Conservation (phyloP, 1,284 basidiomycete genomes). For the Cystobasidiaceae sp. region DNA sequence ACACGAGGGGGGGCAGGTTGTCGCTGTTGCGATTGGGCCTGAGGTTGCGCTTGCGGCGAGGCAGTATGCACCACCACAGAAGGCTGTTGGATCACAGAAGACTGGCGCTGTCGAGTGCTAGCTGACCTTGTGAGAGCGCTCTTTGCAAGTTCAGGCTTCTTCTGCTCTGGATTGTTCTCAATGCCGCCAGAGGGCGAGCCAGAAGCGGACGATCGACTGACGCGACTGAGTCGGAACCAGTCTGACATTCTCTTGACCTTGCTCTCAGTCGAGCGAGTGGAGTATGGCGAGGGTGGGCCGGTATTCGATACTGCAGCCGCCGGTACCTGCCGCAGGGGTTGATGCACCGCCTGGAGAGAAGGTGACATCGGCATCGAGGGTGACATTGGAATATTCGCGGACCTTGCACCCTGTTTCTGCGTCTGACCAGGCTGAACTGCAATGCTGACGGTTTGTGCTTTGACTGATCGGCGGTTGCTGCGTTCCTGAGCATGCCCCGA, state of each 20-base stretch:
- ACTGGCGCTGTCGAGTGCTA: conserved; percentile 9
- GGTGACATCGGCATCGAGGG: conserved; percentile 20
- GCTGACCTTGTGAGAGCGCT: neutral
- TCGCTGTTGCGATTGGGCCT: neutral
- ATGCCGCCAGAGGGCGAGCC: conserved; percentile 6
- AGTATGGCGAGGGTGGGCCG: neutral
- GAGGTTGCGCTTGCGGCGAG: neutral
- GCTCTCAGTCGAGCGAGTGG: conserved; percentile 32
- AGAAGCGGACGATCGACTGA: conserved; percentile 16
- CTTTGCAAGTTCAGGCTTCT: conserved; percentile 1
- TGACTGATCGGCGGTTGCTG: conserved; percentile 26
- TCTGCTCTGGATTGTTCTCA: neutral
- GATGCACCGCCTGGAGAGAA: conserved; percentile 13
- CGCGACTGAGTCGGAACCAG: conserved; percentile 57
- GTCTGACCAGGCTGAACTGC: neutral
- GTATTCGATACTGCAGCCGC: neutral
- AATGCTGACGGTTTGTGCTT: neutral
- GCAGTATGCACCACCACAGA: conserved; percentile 21
- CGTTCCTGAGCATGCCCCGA: neutral
- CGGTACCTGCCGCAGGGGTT: conserved; percentile 7
- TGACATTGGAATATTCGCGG: conserved; percentile 13
- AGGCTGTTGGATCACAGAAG: neutral
- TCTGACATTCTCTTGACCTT: conserved; percentile 60
- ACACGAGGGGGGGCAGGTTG: neutral
- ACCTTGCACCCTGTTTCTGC: neutral